Evolutionary conservation across 2,329 filamentous ascomycete species (phyloP), one percentile per base, ranked within the genome.

Genomic region (Pezicula carpinea): DNA sequence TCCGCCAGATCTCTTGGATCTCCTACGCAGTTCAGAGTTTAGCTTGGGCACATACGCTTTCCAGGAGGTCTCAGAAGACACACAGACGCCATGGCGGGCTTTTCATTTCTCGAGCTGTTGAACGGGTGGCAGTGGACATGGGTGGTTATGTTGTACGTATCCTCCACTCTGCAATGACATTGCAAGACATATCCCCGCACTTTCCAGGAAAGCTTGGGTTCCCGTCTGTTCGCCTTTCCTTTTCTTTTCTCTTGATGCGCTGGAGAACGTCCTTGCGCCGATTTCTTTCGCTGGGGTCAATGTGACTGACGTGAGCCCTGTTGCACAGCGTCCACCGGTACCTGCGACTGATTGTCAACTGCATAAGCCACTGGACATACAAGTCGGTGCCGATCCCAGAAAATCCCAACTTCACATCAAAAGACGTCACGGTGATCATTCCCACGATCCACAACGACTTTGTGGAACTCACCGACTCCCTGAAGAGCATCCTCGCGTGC

Each of bases 371-470:
- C 65, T 93, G 89, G 87, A 75, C 75, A 10, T 96, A 95, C 72
- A 87, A 83, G 67, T 90, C 91, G 21, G 87, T 90, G 52, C 87
- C 87, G 35, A 85, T 92, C 46, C 86, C 89, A 34, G 80, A 82
- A 49, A 87, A 89, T 53, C 89, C 92, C n/a, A 83, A 76, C 38
- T 61, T 59, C 42, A 57, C 56, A 14, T 89, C 83, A 22, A 79
- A 83, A 29, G 89, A 97, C 78, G 90, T 96, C 60, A 96, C 92
- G 5, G 89, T 96, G 54, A 88, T 97, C 59, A 87, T 96, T 51
- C 92, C 92, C 6, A 95, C 91, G 10, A 90, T 97, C 54, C 89
- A 95, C 63, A 89, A 90, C 51, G 83, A 82, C 52, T 89, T 92
- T 50, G 83, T 90, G 59, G 89, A 95, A 62, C 75, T 97, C 51